A percentile compares a stretch with the other conserved stretches of the same genome.
These are phyloP conservation scores for Haplosporangium sp. DNA, from an alignment of 371 early-diverging fungal genomes.

Conservation along the genomic window DNA sequence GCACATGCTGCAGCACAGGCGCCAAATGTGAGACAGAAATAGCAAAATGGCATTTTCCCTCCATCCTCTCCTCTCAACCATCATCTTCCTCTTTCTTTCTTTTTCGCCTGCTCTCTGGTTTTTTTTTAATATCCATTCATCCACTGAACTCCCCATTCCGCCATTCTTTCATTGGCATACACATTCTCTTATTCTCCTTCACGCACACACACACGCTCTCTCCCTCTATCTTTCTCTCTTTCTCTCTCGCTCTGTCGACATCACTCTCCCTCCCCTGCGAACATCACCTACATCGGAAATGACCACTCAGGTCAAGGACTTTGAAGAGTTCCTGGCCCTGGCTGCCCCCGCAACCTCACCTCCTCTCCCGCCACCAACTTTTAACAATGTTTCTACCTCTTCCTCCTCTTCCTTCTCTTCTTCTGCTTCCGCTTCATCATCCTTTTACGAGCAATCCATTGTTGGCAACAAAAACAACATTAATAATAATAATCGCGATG, in stretches of 20 bases:
- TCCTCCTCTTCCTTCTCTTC: neutral
- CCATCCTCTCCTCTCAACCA: too few relatives aligned
- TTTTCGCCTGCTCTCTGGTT: too few relatives aligned
- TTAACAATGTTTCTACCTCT: too few relatives aligned
- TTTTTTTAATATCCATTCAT: too few relatives aligned
- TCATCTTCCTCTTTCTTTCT: too few relatives aligned
- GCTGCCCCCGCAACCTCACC: conserved; percentile 2
- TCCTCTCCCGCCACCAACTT: neutral
- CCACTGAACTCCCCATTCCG: too few relatives aligned
- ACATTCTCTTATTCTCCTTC: too few relatives aligned
- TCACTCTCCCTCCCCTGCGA: neutral
- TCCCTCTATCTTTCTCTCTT: neutral
- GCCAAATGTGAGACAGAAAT: too few relatives aligned
- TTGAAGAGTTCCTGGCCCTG: conserved; percentile 14
- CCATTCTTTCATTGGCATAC: too few relatives aligned
- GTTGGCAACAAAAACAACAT: conserved; percentile 4
- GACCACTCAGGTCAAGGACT: conserved; percentile 24
- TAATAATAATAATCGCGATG: neutral
- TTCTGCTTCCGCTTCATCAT: neutral
- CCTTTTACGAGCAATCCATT: conserved; percentile 2
- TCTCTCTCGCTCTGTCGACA: neutral
- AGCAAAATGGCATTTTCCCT: too few relatives aligned
- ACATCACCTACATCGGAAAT: neutral
- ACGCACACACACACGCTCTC: too few relatives aligned
- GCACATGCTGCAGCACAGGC: too few relatives aligned